Conservation (phyloP, 257 asterid genomes). For the Fraxinus excelsior region DNA sequence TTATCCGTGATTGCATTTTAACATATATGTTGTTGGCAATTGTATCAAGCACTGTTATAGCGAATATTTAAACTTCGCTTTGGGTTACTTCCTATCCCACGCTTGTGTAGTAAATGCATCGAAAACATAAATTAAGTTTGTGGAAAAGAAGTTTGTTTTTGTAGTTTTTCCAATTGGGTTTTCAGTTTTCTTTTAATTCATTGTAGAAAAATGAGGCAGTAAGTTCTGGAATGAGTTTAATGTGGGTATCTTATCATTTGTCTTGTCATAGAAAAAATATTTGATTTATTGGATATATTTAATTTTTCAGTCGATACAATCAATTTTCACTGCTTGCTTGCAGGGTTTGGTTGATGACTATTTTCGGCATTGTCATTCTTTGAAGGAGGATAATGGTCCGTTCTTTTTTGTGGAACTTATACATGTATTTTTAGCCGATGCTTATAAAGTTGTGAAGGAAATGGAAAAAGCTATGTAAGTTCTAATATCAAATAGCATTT, state of each 20-base stretch:
- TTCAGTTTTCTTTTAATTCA: too few species aligned
- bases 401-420: constrained; percentile 44
- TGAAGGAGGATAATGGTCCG: constrained; percentile 39
- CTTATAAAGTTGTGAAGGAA: constrained; percentile 2
- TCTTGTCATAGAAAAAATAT: not conserved
- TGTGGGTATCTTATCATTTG: not conserved
- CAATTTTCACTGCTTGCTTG: not conserved
- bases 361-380: constrained; percentile 32
- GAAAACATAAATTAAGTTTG: not conserved
- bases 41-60: not conserved
- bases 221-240: not conserved
- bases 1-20: not conserved
- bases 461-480: constrained; percentile 38
- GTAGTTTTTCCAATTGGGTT: not conserved
- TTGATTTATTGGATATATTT: not conserved
- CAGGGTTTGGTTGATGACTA: constrained; percentile 45
- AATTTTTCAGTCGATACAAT: not conserved
- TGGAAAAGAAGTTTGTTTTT: not conserved
- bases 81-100: not conserved
- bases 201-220: not conserved
- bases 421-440: constrained; percentile 30
- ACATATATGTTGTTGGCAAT: not conserved
- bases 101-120: not conserved
- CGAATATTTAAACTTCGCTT: not conserved
- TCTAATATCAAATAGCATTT: not conserved